Conservation (phyloP, 192 early-diverging fungal species). For the Gamsiella multidivaricata region DNA sequence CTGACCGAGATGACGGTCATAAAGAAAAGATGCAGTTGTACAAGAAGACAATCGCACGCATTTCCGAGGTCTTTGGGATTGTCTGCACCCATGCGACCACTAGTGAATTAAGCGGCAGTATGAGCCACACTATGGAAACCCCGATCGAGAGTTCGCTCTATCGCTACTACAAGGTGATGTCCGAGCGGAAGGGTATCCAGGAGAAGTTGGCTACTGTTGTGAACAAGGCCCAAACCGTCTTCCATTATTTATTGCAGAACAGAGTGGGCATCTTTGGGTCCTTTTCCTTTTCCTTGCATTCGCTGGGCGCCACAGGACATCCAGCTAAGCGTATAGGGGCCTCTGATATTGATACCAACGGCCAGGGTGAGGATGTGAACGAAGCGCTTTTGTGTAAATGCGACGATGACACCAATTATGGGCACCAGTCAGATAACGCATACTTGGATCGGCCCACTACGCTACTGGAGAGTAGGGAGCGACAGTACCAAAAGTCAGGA, state of each 20-base stretch:
- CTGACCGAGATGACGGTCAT: too few species aligned
- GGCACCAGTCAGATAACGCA: constrained; percentile 19
- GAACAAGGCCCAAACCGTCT: constrained; percentile 1
- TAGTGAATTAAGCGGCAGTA: too few species aligned
- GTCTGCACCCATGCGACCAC: constrained; percentile 5
- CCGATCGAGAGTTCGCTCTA: constrained; percentile 12
- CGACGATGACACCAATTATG: constrained; percentile 2
- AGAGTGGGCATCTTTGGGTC: constrained; percentile 17
- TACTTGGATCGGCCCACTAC: not conserved
- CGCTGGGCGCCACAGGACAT: too few species aligned
- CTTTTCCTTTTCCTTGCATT: not conserved
- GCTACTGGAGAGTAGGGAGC: not conserved
- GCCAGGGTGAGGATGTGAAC: not conserved
- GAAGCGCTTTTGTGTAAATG: too few species aligned
- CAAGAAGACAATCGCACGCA: not conserved
- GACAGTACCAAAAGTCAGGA: not conserved
- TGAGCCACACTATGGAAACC: too few species aligned
- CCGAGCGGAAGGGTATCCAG: constrained; percentile 19
- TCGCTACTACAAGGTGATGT: constrained; percentile 22
- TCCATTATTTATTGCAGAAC: constrained; percentile 3
- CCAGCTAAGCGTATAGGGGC: too few species aligned
- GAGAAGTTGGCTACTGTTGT: not conserved
- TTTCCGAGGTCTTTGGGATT: constrained; percentile 1
- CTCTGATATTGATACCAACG: not conserved
- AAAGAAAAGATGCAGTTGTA: not conserved